phyloP scores from a whole-genome alignment of 768 basidiomycete species.

The Leccinum imitatum region DNA sequence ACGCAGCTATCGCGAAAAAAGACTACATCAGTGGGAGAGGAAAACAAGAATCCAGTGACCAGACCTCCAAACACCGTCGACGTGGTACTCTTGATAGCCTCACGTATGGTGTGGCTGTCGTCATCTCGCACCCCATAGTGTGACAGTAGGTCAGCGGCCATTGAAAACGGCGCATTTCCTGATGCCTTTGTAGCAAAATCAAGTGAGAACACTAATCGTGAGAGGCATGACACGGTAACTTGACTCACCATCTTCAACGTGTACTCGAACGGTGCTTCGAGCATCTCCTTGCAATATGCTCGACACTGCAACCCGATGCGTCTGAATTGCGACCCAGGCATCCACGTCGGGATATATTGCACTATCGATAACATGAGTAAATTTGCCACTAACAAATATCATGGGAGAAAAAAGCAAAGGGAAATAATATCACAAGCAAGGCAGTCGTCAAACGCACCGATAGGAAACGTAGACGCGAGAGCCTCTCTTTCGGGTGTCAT shows the following conservation, averaged over 20 bases:
- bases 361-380: not conserved
- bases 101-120: not conserved
- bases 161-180: conserved; percentile 1
- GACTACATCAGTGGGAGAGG: not conserved
- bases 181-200: not conserved
- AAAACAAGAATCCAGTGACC: not conserved
- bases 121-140: not conserved
- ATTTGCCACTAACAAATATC: too few species aligned
- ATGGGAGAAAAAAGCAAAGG: not conserved
- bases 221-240: not conserved
- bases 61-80: conserved; percentile 7
- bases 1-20: not conserved
- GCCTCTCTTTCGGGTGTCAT: conserved; percentile 5
- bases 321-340: conserved; percentile 5
- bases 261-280: not conserved
- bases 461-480: conserved; percentile 4
- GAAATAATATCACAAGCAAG: not conserved
- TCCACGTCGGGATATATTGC: conserved; percentile 9
- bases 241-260: not conserved
- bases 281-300: conserved; percentile 24
- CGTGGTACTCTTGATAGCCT: not conserved
- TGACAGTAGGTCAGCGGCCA: conserved; percentile 1
- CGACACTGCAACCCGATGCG: conserved; percentile 7
- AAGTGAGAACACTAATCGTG: not conserved
- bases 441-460: not conserved